These are phyloP conservation scores for Fonsecaea monophora DNA, from an alignment of 2,329 filamentous ascomycete genomes.

Conservation along the genomic window DNA sequence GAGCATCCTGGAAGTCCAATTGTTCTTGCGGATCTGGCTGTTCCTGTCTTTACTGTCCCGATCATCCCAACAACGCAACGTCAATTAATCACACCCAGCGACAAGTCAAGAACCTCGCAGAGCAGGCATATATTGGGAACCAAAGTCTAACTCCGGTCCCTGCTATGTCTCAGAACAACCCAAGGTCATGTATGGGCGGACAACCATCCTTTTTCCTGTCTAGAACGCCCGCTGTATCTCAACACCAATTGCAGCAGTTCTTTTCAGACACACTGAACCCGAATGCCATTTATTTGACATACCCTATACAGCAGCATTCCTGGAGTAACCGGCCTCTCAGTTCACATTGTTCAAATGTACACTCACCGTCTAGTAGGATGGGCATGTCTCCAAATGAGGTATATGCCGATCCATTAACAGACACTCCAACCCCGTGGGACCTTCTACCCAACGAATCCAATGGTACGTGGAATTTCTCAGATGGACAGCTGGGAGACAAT, in stretches of 20 bases:
- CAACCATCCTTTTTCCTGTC: constrained; percentile 37
- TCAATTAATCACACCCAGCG: constrained; percentile 37
- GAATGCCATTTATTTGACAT: constrained; percentile 35
- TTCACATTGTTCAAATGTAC: constrained; percentile 31
- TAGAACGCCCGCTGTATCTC: constrained; percentile 31
- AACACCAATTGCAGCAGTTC: constrained; percentile 34
- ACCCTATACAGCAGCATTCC: constrained; percentile 37
- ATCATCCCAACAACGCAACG: constrained; percentile 41
- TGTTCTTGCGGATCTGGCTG: constrained; percentile 41
- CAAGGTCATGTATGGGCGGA: constrained; percentile 39
- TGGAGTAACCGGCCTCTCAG: constrained; percentile 33
- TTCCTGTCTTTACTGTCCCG: constrained; percentile 40
- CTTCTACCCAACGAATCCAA: constrained; percentile 27
- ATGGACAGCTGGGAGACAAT: constrained; percentile 27
- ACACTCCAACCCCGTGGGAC: constrained; percentile 27
- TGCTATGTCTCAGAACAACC: constrained; percentile 26
- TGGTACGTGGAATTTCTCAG: constrained; percentile 36
- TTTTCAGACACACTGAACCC: constrained; percentile 31
- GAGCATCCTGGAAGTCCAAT: constrained; percentile 25
- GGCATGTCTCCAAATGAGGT: constrained; percentile 19
- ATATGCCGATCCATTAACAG: constrained; percentile 24
- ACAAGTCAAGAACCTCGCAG: constrained; percentile 36
- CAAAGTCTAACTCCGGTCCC: constrained; percentile 24
- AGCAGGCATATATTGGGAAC: constrained; percentile 31
- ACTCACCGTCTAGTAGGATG: constrained; percentile 25